Evolutionary conservation across 1,284 basidiomycete genomes (phyloP).

Genomic region (Melampsora abietis-canadensis): DNA sequence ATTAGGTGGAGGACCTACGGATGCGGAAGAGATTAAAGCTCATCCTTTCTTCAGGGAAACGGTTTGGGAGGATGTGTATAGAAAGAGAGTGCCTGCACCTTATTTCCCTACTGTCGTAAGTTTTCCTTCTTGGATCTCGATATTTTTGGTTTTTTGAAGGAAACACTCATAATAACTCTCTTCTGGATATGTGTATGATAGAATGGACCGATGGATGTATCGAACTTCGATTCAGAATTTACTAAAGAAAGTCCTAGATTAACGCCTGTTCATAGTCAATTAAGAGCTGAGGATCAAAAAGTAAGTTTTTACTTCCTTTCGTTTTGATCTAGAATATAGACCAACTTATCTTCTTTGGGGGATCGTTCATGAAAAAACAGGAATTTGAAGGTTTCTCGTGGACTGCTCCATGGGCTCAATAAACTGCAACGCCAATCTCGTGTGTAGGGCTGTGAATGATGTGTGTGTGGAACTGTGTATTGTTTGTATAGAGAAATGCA

Average conservation of each 20-base stretch:
- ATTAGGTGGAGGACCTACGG: slow-evolving; percentile 86
- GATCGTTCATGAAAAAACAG: slow-evolving; percentile 3
- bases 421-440: not conserved
- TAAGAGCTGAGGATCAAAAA: slow-evolving; percentile 85
- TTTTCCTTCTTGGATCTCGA: slow-evolving; percentile 46
- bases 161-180: slow-evolving; percentile 52
- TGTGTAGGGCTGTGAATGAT: too few species aligned
- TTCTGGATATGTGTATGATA: not conserved
- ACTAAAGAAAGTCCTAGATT: slow-evolving; percentile 94
- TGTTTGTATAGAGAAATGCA: too few species aligned
- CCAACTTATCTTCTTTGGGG: not conserved
- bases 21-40: slow-evolving; percentile 95
- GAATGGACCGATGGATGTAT: slow-evolving; percentile 58
- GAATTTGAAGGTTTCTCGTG: slow-evolving; percentile 96
- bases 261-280: slow-evolving; percentile 92
- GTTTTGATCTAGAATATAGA: not conserved
- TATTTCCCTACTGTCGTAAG: slow-evolving; percentile 94
- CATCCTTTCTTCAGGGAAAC: slow-evolving; percentile 99
- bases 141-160: slow-evolving; percentile 24
- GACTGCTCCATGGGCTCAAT: slow-evolving; percentile 44
- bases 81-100: slow-evolving; percentile 93
- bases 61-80: slow-evolving; percentile 88
- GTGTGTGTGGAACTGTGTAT: too few species aligned
- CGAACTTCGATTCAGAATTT: slow-evolving; percentile 94
- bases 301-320: slow-evolving; percentile 51